phyloP scores from a whole-genome alignment of 352 stramenopile genomes.

The Phytophthora foliorum region DNA sequence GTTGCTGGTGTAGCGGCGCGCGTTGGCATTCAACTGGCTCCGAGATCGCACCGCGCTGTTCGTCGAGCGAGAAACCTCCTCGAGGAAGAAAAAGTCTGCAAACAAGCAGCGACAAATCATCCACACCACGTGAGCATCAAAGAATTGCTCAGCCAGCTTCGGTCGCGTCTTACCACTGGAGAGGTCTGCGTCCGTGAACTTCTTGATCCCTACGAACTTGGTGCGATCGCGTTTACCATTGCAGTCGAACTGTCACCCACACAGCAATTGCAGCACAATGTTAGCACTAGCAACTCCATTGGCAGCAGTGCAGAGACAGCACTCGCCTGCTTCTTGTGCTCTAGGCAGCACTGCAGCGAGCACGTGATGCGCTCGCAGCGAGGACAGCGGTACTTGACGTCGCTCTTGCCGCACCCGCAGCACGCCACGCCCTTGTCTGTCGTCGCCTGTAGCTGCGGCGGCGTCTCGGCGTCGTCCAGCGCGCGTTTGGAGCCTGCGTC shows the following conservation, averaged over 20 bases:
- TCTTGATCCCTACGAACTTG: slow-evolving; percentile 78
- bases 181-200: slow-evolving; percentile 82
- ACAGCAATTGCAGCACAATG: not conserved
- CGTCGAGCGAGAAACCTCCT: slow-evolving; percentile 71
- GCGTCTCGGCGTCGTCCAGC: slow-evolving; percentile 29
- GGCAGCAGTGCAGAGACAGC: not conserved
- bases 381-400: slow-evolving; percentile 90
- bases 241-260: slow-evolving; percentile 64
- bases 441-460: slow-evolving; percentile 10
- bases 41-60: slow-evolving; percentile 57
- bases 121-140: not conserved
- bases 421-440: slow-evolving; percentile 37
- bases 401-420: slow-evolving; percentile 47
- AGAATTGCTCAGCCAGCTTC: not conserved
- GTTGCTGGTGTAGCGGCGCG: slow-evolving; percentile 36
- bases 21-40: slow-evolving; percentile 51
- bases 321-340: slow-evolving; percentile 82
- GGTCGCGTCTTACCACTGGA: slow-evolving; percentile 60
- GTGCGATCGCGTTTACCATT: slow-evolving; percentile 87
- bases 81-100: slow-evolving; percentile 82
- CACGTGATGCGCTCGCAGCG: slow-evolving; percentile 88
- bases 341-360: slow-evolving; percentile 80
- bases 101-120: not conserved
- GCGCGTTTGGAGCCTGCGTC: slow-evolving; percentile 48
- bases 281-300: slow-evolving; percentile 10